Conservation (phyloP, 495 filamentous ascomycete species). For the Xylaria longipes region DNA sequence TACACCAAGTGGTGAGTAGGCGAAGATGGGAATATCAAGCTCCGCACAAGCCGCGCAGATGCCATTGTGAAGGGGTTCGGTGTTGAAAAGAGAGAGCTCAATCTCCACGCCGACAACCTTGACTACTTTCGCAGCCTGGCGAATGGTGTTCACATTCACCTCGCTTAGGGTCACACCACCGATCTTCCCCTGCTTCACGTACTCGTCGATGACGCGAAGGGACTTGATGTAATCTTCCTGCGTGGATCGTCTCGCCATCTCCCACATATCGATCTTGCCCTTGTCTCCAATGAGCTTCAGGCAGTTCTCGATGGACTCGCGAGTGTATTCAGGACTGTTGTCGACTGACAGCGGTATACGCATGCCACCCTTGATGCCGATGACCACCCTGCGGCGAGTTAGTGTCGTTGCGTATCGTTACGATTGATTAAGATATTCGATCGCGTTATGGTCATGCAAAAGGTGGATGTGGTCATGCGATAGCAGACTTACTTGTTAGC, state of each 20-base stretch:
- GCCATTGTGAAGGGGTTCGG: slow-evolving; percentile 69
- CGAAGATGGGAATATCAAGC: slow-evolving; percentile 72
- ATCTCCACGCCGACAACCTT: slow-evolving; percentile 73
- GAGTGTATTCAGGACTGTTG: slow-evolving; percentile 61
- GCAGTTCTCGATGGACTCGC: slow-evolving; percentile 70
- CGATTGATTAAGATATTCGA: neutral
- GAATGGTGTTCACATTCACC: slow-evolving; percentile 67
- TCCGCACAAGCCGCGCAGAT: slow-evolving; percentile 68
- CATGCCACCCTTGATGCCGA: slow-evolving; percentile 58
- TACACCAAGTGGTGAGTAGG: slow-evolving; percentile 49
- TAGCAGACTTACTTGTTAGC: slow-evolving; percentile 51
- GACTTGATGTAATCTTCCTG: slow-evolving; percentile 48
- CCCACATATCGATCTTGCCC: slow-evolving; percentile 76
- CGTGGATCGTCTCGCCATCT: slow-evolving; percentile 68
- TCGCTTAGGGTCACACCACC: slow-evolving; percentile 72
- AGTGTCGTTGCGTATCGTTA: neutral
- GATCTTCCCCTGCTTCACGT: slow-evolving; percentile 71
- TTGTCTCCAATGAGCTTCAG: slow-evolving; percentile 64
- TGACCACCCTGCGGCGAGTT: slow-evolving; percentile 33
- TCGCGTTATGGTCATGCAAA: neutral
- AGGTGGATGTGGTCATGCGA: slow-evolving; percentile 39
- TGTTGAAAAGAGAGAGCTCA: slow-evolving; percentile 68
- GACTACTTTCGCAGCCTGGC: slow-evolving; percentile 65
- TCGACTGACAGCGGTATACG: slow-evolving; percentile 46
- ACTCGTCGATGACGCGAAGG: slow-evolving; percentile 33